phyloP scores from a whole-genome alignment of 2,329 filamentous ascomycete species.

The Xenoacremonium recifei region DNA sequence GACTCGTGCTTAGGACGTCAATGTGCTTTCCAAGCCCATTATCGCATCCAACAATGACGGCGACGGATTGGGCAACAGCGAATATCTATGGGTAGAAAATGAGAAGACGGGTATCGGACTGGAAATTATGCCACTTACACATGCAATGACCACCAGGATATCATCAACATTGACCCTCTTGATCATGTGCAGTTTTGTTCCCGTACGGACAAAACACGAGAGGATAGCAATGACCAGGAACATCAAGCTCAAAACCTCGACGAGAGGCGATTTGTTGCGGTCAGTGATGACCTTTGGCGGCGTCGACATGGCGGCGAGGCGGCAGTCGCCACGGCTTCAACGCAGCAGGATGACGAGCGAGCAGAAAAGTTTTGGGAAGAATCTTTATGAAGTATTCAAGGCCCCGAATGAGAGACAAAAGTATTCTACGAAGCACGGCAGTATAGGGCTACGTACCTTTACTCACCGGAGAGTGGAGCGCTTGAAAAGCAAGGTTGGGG shows the following conservation, averaged over 20 bases:
- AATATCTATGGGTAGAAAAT: conserved; percentile 10
- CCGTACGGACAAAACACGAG: conserved; percentile 21
- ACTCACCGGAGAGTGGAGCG: too few relatives aligned
- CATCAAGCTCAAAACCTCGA: conserved; percentile 28
- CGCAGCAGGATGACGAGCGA: too few relatives aligned
- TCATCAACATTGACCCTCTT: conserved; percentile 26
- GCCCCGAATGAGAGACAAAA: too few relatives aligned
- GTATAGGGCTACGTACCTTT: too few relatives aligned
- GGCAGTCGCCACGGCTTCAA: not conserved
- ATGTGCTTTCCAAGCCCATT: conserved; percentile 22
- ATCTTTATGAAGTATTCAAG: too few relatives aligned
- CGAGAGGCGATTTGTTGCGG: conserved; percentile 28
- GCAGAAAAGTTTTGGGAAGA: too few relatives aligned
- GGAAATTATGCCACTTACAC: conserved; percentile 15
- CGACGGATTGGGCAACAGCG: conserved; percentile 20
- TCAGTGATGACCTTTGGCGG: conserved; percentile 26
- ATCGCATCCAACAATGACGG: conserved; percentile 17
- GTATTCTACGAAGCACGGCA: too few relatives aligned
- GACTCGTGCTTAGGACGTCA: conserved; percentile 9
- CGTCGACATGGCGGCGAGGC: conserved; percentile 15
- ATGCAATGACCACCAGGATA: conserved; percentile 20
- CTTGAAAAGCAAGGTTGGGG: too few relatives aligned
- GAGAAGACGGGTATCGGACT: not conserved
- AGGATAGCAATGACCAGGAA: conserved; percentile 28
- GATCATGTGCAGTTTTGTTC: conserved; percentile 29